Percentiles rank a stretch among this genome's conserved stretches.
These are phyloP conservation scores for Rhypophila decipiens DNA, from an alignment of 495 filamentous ascomycete species.

Conservation along the genomic window DNA sequence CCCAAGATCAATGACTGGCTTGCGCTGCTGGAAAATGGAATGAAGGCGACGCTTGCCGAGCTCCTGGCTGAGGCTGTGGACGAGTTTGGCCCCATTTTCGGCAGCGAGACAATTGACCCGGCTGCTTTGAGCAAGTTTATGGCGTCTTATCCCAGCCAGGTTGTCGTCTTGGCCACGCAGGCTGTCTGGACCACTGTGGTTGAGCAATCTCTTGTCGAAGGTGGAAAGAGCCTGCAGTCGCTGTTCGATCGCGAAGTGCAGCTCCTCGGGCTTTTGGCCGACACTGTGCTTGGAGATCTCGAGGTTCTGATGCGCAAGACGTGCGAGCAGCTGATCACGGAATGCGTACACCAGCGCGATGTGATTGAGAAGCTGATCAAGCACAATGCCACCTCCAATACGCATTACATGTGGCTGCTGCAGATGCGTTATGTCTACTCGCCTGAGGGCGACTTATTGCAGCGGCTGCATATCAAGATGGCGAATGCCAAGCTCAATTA, in stretches of 20 bases:
- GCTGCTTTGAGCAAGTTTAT: slow-evolving; percentile 70
- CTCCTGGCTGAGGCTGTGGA: slow-evolving; percentile 79
- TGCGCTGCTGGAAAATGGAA: slow-evolving; percentile 78
- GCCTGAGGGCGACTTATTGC: slow-evolving; percentile 70
- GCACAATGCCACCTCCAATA: slow-evolving; percentile 65
- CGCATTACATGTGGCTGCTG: slow-evolving; percentile 88
- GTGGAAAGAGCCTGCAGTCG: slow-evolving; percentile 56
- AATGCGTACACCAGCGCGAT: slow-evolving; percentile 96
- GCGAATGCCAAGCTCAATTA: slow-evolving; percentile 93
- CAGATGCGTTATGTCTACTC: slow-evolving; percentile 95
- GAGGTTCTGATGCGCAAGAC: slow-evolving; percentile 85
- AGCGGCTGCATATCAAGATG: slow-evolving; percentile 88
- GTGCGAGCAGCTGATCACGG: slow-evolving; percentile 97
- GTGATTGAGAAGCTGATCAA: slow-evolving; percentile 76
- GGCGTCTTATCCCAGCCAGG: slow-evolving; percentile 77
- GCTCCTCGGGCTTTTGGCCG: slow-evolving; percentile 74
- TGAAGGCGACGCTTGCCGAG: slow-evolving; percentile 91
- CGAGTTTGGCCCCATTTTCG: slow-evolving; percentile 67
- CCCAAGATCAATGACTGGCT: slow-evolving; percentile 99
- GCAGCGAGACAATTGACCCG: slow-evolving; percentile 56
- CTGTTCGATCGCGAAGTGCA: slow-evolving; percentile 72
- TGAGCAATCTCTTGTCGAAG: slow-evolving; percentile 63
- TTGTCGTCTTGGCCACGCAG: slow-evolving; percentile 94
- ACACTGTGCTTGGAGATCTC: slow-evolving; percentile 84
- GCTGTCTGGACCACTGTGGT: slow-evolving; percentile 86